Conservation (phyloP, 495 filamentous ascomycete genomes). For the Penicillium robsamsonii region DNA sequence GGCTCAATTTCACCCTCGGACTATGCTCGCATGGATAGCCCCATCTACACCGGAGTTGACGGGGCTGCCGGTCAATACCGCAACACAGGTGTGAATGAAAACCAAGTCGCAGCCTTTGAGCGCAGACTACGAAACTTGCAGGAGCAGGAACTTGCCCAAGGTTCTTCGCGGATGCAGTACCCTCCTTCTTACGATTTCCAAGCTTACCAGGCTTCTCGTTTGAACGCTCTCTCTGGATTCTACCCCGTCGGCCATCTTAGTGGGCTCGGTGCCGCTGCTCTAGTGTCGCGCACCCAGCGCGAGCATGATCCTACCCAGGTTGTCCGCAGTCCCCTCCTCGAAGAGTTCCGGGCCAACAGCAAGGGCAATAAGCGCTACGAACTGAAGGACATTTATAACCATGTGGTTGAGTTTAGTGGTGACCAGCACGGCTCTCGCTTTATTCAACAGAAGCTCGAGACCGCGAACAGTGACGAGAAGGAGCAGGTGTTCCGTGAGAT, state of each 20-base stretch:
- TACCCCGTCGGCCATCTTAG: slow-evolving; percentile 31
- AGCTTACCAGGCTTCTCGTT: slow-evolving; percentile 34
- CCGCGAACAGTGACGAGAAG: slow-evolving; percentile 95
- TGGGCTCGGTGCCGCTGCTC: slow-evolving; percentile 27
- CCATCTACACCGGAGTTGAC: slow-evolving; percentile 53
- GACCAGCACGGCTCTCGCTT: slow-evolving; percentile 95
- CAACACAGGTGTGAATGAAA: slow-evolving; percentile 41
- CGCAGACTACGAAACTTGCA: slow-evolving; percentile 49
- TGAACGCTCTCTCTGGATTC: slow-evolving; percentile 39
- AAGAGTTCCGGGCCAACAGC: slow-evolving; percentile 73
- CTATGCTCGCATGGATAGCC: slow-evolving; percentile 56
- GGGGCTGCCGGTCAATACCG: slow-evolving; percentile 41
- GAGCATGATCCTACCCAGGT: slow-evolving; percentile 65
- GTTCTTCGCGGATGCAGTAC: slow-evolving; percentile 39
- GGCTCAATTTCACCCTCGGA: slow-evolving; percentile 54
- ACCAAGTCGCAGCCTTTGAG: slow-evolving; percentile 43
- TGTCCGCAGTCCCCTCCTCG: slow-evolving; percentile 68
- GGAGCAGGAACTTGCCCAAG: slow-evolving; percentile 46
- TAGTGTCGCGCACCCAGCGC: slow-evolving; percentile 52
- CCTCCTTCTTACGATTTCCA: slow-evolving; percentile 41
- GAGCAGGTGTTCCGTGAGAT: slow-evolving; percentile 91
- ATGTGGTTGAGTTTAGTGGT: slow-evolving; percentile 92
- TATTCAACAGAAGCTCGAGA: slow-evolving; percentile 92
- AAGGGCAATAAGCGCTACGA: slow-evolving; percentile 81
- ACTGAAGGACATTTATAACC: slow-evolving; percentile 85